phyloP scores from a whole-genome alignment of 352 stramenopile species.

The Pythium brassicae region DNA sequence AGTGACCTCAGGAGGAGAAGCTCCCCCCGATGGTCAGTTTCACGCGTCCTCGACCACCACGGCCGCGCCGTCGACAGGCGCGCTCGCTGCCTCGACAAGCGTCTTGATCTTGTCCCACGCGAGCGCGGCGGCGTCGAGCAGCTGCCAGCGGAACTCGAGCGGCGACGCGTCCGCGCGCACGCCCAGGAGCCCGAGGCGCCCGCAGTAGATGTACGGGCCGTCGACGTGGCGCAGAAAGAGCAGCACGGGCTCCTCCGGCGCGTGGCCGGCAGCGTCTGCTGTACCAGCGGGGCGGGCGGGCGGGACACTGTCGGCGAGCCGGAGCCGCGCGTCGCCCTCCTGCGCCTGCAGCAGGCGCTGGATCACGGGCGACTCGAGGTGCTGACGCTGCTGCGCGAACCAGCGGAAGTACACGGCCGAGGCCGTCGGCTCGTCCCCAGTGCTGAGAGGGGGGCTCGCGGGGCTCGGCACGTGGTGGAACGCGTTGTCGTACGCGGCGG shows the following conservation, averaged over 20 bases:
- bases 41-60: conserved; percentile 3
- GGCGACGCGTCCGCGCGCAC: conserved; percentile 20
- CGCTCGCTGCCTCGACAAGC: conserved; percentile 16
- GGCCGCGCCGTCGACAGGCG: conserved; percentile 8
- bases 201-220: conserved; percentile 66
- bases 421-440: background rate
- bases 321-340: conserved; percentile 24
- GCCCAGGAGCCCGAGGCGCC: conserved; percentile 49
- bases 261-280: too few relatives aligned
- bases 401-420: conserved; percentile 48
- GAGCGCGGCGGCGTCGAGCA: conserved; percentile 35
- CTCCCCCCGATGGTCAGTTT: background rate
- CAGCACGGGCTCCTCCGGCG: conserved; percentile 21
- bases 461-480: conserved; percentile 28
- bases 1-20: too few relatives aligned
- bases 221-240: conserved; percentile 51
- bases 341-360: conserved; percentile 22
- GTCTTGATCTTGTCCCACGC: conserved; percentile 23
- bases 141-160: conserved; percentile 65
- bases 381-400: conserved; percentile 37
- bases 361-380: conserved; percentile 25
- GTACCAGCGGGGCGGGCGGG: background rate
- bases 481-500: conserved; percentile 36
- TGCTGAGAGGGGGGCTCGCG: background rate
- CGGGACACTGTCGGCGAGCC: conserved; percentile 26